phyloP scores from a whole-genome alignment of 495 filamentous ascomycete species.

The Pseudoneurospora amorphoporcata region DNA sequence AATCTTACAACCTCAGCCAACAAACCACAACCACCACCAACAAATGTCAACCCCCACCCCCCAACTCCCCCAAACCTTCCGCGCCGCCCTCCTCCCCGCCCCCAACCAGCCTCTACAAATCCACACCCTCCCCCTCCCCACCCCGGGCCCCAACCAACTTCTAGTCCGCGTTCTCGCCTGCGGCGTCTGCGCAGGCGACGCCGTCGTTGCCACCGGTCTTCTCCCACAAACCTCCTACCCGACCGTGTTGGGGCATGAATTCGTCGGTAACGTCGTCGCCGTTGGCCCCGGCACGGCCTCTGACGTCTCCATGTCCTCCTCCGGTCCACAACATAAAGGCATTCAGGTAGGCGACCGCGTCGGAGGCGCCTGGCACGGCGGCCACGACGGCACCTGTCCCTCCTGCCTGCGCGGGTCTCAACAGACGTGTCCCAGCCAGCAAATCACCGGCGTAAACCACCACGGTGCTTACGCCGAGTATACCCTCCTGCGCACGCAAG shows the following conservation, averaged over 20 bases:
- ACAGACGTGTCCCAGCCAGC: constrained; percentile 39
- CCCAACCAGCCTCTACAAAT: constrained; percentile 28
- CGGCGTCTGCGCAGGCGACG: constrained; percentile 42
- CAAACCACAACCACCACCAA: neutral
- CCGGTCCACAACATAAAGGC: no score
- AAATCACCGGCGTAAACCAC: constrained; percentile 38
- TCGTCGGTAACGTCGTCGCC: constrained; percentile 43
- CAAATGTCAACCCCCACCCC: constrained; percentile 12
- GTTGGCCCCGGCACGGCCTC: constrained; percentile 33
- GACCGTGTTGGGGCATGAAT: constrained; percentile 35
- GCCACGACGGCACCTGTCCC: constrained; percentile 36
- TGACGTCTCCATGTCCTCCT: no score
- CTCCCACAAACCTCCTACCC: constrained; percentile 17
- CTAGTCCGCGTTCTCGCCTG: no score
- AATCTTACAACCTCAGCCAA: neutral
- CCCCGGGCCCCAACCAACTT: constrained; percentile 33
- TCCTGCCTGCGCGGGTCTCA: constrained; percentile 36
- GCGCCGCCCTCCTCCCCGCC: constrained; percentile 34
- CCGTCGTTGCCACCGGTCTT: constrained; percentile 27
- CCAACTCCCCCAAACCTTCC: constrained; percentile 35
- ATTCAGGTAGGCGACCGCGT: constrained; percentile 42
- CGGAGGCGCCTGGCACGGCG: no score
- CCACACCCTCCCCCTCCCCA: constrained; percentile 32
- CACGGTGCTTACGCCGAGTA: constrained; percentile 54
- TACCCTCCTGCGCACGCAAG: constrained; percentile 46